These are phyloP conservation scores for Candolleomyces aberdarensis DNA, from an alignment of 768 basidiomycete species.

Conservation along the genomic window DNA sequence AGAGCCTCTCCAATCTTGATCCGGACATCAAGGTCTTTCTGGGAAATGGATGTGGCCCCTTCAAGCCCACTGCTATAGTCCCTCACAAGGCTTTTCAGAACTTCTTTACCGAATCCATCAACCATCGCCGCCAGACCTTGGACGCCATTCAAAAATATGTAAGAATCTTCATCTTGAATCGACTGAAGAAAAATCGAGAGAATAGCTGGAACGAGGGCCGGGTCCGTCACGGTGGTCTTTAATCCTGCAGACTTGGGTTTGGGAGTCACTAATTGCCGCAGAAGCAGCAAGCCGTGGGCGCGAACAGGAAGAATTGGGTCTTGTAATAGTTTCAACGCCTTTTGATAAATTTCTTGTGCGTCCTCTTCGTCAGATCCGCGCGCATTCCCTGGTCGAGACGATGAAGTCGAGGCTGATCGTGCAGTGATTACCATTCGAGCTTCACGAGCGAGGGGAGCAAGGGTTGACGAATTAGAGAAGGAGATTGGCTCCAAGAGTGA, in stretches of 20 bases:
- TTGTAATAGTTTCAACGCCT: slow-evolving; percentile 82
- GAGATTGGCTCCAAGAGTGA: slow-evolving; percentile 57
- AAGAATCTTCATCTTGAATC: slow-evolving; percentile 91
- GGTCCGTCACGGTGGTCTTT: slow-evolving; percentile 35
- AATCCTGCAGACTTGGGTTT: slow-evolving; percentile 17
- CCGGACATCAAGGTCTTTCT: slow-evolving; percentile 68
- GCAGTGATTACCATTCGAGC: slow-evolving; percentile 83
- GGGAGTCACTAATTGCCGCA: slow-evolving; percentile 71
- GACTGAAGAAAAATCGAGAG: slow-evolving; percentile 83
- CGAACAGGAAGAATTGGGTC: slow-evolving; percentile 93
- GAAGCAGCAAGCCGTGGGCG: slow-evolving; percentile 83
- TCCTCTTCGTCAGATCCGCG: slow-evolving; percentile 34
- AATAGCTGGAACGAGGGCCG: slow-evolving; percentile 76
- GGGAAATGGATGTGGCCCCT: slow-evolving; percentile 44
- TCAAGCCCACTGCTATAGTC: slow-evolving; percentile 58
- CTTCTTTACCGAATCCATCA: slow-evolving; percentile 70
- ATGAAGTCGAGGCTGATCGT: slow-evolving; percentile 62
- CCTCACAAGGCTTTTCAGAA: slow-evolving; percentile 62
- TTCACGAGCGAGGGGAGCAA: slow-evolving; percentile 66
- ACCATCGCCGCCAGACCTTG: slow-evolving; percentile 89
- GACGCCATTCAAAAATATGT: slow-evolving; percentile 89
- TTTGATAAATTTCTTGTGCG: slow-evolving; percentile 73
- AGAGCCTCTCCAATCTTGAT: slow-evolving; percentile 86
- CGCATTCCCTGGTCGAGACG: slow-evolving; percentile 4
- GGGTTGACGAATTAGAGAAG: slow-evolving; percentile 39